A percentile compares a stretch with the other conserved stretches of the same genome.
phyloP scores from a whole-genome alignment of 208 protist species.

The Leishmania guyanensis region DNA sequence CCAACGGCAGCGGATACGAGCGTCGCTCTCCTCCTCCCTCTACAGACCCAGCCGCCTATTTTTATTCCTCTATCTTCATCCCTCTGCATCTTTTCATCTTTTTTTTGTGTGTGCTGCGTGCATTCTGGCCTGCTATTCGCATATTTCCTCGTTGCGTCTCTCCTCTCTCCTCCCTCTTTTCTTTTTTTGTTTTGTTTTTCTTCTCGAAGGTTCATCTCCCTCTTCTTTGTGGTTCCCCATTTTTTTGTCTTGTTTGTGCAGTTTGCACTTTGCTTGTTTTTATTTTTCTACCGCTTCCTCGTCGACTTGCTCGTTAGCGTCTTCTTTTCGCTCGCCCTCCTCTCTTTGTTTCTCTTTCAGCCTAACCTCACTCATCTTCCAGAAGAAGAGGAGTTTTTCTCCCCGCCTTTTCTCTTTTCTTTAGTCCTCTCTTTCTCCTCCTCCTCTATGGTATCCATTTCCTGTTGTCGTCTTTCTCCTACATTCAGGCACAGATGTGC shows the following conservation, averaged over 20 bases:
- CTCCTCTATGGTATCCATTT: background rate
- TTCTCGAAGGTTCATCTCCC: background rate
- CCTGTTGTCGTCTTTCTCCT: background rate
- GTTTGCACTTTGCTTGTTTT: background rate
- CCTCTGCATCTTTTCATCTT: background rate
- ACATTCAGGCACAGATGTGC: background rate
- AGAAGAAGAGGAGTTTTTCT: background rate
- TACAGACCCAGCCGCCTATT: background rate
- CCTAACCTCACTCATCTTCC: too few relatives aligned
- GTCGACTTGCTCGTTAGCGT: too few relatives aligned
- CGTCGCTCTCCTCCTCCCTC: background rate
- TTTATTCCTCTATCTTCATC: background rate
- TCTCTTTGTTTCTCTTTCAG: too few relatives aligned
- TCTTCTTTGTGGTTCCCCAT: too few relatives aligned
- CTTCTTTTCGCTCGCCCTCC: too few relatives aligned
- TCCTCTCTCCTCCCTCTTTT: background rate
- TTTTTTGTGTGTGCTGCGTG: background rate
- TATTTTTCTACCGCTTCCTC: background rate
- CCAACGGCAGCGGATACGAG: background rate
- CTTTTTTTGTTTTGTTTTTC: background rate
- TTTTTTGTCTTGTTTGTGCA: background rate
- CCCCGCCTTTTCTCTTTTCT: background rate
- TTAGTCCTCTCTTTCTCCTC: background rate
- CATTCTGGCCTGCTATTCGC: background rate
- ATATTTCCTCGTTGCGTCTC: background rate